phyloP scores from a whole-genome alignment of 2,329 filamentous ascomycete species.

The Sphaerulina vaccinii region DNA sequence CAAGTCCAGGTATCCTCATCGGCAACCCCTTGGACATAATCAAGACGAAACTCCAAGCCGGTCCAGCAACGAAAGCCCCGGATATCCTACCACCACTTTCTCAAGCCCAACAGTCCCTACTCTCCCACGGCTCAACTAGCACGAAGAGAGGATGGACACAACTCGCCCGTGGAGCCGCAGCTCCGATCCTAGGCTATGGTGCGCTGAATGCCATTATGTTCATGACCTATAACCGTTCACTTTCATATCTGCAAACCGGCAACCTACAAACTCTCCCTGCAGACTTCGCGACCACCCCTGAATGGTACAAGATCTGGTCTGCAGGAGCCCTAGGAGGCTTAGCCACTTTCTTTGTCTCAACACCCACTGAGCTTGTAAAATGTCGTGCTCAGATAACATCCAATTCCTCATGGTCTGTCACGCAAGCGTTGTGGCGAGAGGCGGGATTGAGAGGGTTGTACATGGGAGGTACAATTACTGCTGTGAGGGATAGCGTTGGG shows the following conservation, averaged over 20 bases:
- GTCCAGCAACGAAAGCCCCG: slow-evolving; percentile 28
- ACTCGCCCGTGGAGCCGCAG: slow-evolving; percentile 64
- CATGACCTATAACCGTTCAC: slow-evolving; percentile 83
- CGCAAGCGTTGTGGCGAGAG: slow-evolving; percentile 35
- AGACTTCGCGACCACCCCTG: slow-evolving; percentile 19
- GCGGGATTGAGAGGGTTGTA: slow-evolving; percentile 69
- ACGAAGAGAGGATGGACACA: slow-evolving; percentile 28
- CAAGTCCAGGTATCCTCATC: slow-evolving; percentile 65
- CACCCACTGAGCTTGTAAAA: slow-evolving; percentile 88
- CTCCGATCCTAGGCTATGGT: slow-evolving; percentile 85
- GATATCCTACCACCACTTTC: slow-evolving; percentile 15
- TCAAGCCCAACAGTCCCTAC: slow-evolving; percentile 5
- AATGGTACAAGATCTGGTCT: slow-evolving; percentile 53
- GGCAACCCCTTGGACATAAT: slow-evolving; percentile 73
- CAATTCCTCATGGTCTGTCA: slow-evolving; percentile 33
- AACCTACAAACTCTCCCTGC: slow-evolving; percentile 8
- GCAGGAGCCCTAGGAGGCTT: slow-evolving; percentile 81
- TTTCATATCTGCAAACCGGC: slow-evolving; percentile 56
- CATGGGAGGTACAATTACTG: slow-evolving; percentile 76
- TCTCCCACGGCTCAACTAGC: slow-evolving; percentile 6
- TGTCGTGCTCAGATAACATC: slow-evolving; percentile 74
- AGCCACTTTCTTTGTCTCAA: slow-evolving; percentile 80
- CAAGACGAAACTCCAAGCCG: slow-evolving; percentile 79
- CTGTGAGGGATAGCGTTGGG: slow-evolving; percentile 80
- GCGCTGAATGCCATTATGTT: slow-evolving; percentile 76